Conservation (phyloP, 305 asterid species). For the Plantago lanceolata region DNA sequence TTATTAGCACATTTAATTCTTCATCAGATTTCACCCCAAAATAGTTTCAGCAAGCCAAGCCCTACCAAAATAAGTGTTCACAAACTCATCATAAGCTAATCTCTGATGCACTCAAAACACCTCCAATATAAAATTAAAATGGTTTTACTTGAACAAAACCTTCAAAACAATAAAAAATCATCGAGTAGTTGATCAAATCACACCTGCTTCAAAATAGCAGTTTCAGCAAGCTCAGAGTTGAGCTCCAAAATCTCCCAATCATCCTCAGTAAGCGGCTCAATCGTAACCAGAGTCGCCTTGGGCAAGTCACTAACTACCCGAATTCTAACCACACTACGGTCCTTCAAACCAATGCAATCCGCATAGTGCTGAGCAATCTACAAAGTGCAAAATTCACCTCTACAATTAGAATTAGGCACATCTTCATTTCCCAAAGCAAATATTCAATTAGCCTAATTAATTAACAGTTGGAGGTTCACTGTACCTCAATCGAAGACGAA, state of each 20-base stretch:
- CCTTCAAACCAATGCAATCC: conserved; percentile 79
- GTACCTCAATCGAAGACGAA: conserved; percentile 73
- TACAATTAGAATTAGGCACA: not conserved
- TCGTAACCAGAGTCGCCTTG: conserved; percentile 68
- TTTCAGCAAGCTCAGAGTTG: conserved; percentile 85
- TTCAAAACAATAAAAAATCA: conserved; percentile 1
- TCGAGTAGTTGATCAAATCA: conserved; percentile 23
- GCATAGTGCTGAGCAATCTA: conserved; percentile 82
- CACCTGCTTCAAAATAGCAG: conserved; percentile 88
- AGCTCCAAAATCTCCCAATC: conserved; percentile 99
- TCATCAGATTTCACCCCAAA: no score
- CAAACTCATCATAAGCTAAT: no score
- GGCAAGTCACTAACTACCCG: conserved; percentile 61
- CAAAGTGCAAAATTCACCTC: not conserved
- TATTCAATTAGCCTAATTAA: not conserved
- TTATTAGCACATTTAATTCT: no score
- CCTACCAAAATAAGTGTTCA: no score
- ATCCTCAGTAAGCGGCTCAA: conserved; percentile 94
- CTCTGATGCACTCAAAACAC: no score
- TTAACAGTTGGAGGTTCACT: not conserved
- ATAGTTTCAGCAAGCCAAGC: no score
- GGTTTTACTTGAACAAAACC: conserved; percentile 6
- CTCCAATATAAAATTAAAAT: no score
- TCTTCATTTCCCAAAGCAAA: not conserved
- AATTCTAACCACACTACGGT: conserved; percentile 59